Conservation (phyloP, 2,329 filamentous ascomycete genomes). For the Neofusicoccum laricinum region DNA sequence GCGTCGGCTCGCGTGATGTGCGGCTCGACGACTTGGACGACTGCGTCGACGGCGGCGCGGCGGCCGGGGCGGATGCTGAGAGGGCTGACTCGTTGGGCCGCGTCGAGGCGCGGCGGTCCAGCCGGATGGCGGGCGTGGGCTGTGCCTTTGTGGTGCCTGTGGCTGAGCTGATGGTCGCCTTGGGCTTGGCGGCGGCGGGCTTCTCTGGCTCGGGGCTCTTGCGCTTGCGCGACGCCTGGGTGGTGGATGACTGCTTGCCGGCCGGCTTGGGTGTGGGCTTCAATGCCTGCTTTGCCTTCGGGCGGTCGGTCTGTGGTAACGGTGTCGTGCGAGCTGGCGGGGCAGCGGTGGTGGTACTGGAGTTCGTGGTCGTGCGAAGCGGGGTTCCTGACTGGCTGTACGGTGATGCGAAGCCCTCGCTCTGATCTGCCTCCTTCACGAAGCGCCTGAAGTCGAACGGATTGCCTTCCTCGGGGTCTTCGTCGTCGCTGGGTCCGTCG, state of each 20-base stretch:
- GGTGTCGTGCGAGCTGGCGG: conserved; percentile 1
- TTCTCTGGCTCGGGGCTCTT: conserved; percentile 23
- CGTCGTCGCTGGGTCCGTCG: conserved; percentile 24
- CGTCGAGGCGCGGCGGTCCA: conserved; percentile 35
- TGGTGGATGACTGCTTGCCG: background rate
- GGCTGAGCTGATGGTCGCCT: conserved; percentile 23
- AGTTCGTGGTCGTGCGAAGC: conserved; percentile 5
- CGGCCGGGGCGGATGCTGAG: background rate
- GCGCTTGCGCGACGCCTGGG: conserved; percentile 23
- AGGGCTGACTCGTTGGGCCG: conserved; percentile 13
- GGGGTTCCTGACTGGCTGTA: conserved; percentile 17
- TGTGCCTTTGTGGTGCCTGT: conserved; percentile 1
- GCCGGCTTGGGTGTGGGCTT: background rate
- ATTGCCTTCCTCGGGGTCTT: conserved; percentile 42
- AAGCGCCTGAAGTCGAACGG: conserved; percentile 52
- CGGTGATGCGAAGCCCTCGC: conserved; percentile 28
- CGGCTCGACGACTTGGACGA: conserved; percentile 14
- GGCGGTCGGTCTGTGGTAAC: background rate
- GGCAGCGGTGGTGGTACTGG: background rate
- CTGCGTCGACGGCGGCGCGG: conserved; percentile 18
- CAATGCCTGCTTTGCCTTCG: background rate
- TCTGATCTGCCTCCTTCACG: conserved; percentile 33
- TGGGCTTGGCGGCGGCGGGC: conserved; percentile 16
- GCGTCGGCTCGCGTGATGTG: conserved; percentile 11
- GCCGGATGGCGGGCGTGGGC: conserved; percentile 26